Conservation (phyloP, 2,329 filamentous ascomycete genomes). For the Aspergillus pseudotamarii region DNA sequence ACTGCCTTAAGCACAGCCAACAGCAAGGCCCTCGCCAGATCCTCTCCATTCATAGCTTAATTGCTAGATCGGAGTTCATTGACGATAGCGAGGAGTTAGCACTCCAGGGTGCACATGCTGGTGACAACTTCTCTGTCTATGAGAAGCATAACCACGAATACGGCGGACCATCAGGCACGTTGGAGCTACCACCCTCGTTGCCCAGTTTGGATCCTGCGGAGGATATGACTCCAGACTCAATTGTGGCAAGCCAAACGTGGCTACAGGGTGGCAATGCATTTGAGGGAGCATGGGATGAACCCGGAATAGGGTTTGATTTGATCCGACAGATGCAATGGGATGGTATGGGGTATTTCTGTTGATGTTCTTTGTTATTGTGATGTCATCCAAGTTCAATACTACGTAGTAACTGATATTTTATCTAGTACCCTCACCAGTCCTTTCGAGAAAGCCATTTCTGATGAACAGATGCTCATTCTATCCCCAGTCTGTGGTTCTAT, state of each 20-base stretch:
- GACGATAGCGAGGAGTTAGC: background rate
- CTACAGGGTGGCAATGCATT: background rate
- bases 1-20: background rate
- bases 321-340: background rate
- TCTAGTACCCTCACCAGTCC: too few relatives aligned
- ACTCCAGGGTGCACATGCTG: background rate
- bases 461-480: background rate
- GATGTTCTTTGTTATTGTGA: background rate
- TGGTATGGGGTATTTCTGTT: background rate
- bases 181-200: background rate
- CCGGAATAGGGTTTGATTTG: background rate
- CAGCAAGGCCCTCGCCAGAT: background rate
- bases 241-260: background rate
- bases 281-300: background rate
- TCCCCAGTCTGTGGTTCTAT: background rate
- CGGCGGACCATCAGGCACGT: background rate
- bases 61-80: background rate
- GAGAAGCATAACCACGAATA: background rate
- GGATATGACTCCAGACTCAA: background rate
- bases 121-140: background rate
- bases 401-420: background rate
- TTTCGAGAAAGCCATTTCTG: background rate
- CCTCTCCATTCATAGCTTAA: background rate
- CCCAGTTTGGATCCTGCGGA: background rate
- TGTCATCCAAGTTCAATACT: background rate